Percentiles rank a stretch among this genome's conserved stretches.
These are phyloP conservation scores for Mycogone perniciosa DNA, from an alignment of 2,329 filamentous ascomycete genomes.

Conservation along the genomic window DNA sequence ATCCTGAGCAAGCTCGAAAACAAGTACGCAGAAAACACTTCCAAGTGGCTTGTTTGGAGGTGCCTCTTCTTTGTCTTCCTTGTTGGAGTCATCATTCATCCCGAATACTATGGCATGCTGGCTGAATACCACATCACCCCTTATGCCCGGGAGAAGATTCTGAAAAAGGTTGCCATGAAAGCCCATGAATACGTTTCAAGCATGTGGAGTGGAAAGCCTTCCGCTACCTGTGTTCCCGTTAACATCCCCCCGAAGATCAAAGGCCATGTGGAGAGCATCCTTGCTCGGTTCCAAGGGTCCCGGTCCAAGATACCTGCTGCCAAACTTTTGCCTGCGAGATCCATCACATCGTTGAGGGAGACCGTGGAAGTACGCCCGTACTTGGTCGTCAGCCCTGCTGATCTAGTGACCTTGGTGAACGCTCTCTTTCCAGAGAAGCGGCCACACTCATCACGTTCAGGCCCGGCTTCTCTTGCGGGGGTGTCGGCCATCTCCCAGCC, in stretches of 20 bases:
- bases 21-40: conserved; percentile 65
- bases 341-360: conserved; percentile 65
- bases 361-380: conserved; percentile 76
- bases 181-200: conserved; percentile 75
- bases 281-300: conserved; percentile 55
- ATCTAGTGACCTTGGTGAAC: conserved; percentile 74
- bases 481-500: conserved; percentile 62
- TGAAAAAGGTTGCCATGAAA: conserved; percentile 72
- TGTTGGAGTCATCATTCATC: conserved; percentile 75
- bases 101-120: conserved; percentile 75
- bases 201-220: conserved; percentile 62
- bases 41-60: conserved; percentile 78
- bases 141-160: conserved; percentile 76
- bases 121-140: conserved; percentile 89
- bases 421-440: conserved; percentile 73
- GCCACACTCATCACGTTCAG: conserved; percentile 59
- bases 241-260: conserved; percentile 56
- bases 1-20: conserved; percentile 71
- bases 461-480: conserved; percentile 60
- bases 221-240: conserved; percentile 43
- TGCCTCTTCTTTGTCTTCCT: conserved; percentile 92
- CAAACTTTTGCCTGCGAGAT: conserved; percentile 63
- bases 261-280: conserved; percentile 64
- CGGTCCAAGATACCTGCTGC: conserved; percentile 43
- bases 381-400: conserved; percentile 70